These are phyloP conservation scores for Cardamine occulta DNA, from an alignment of 345 rosid species.

Conservation along the genomic window DNA sequence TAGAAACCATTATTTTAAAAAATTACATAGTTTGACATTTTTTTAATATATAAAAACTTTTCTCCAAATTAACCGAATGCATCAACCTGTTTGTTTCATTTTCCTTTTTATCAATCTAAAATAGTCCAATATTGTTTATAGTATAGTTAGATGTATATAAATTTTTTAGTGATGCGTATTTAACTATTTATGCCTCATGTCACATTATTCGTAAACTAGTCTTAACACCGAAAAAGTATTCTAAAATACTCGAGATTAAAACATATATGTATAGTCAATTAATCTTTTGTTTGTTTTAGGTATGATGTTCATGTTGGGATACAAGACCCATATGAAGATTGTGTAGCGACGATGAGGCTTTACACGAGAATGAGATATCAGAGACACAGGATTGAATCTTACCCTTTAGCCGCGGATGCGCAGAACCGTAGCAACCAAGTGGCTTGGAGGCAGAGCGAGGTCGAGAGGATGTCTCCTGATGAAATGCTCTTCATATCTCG, in stretches of 20 bases:
- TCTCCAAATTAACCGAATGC: neutral
- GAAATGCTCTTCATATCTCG: conserved; percentile 70
- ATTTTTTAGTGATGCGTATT: neutral
- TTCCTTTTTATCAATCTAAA: neutral
- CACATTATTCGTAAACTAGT: neutral
- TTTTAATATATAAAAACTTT: neutral
- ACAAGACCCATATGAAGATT: conserved; percentile 86
- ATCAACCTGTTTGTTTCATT: neutral
- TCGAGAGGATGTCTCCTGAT: conserved; percentile 80
- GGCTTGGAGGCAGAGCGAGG: conserved; percentile 80
- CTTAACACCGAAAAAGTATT: neutral
- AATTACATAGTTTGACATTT: neutral
- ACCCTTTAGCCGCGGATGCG: conserved; percentile 71
- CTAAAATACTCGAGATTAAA: conserved; percentile 6
- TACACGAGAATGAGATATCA: conserved; percentile 85
- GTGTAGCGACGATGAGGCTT: conserved; percentile 90
- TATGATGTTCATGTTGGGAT: conserved; percentile 79
- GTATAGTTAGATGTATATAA: neutral
- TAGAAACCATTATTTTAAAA: neutral
- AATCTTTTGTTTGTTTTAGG: conserved; percentile 36
- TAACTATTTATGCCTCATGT: neutral
- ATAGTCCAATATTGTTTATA: neutral
- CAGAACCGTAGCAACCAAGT: conserved; percentile 77
- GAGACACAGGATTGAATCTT: conserved; percentile 59
- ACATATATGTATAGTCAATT: neutral